Base-by-base conservation (phyloP, 2,329 filamentous ascomycete species). In the Aureobasidium sp. region DNA sequence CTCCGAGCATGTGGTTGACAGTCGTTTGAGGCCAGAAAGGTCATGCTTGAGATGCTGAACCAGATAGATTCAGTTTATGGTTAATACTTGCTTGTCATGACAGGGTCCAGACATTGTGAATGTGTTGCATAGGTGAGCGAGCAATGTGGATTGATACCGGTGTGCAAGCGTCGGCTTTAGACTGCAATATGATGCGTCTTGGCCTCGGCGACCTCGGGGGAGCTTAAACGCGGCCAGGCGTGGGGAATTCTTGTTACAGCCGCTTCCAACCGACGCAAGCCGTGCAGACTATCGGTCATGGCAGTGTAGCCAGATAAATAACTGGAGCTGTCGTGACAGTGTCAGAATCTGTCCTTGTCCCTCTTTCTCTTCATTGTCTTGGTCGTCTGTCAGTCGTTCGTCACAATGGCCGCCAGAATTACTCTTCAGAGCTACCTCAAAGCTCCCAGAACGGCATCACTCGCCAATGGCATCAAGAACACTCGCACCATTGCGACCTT, bases 401-500 rank as follows among this genome's bases (percentile, higher is more conserved):
- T 51, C 36, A 51, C 17, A 24, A 60, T 60, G 57, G 57, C 57
- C 57, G 57, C 57, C 57, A 60, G 57, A 51, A 41, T 60, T 36
- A 60, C 57, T 24, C 46, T 60, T 17, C 57, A 60, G 46, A 60
- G 57, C 57, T 60, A 50, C 56, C 44, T 60, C 44, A 60, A 60
- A 47, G 57, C 57, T 41, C 57, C 57, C 44, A 60, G 51, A 27
- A 43, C 57, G 10, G 17, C 57, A 24, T 51, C 57, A 17, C 34
- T 60, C 34, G 41, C 51, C 43, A 63, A 59, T 37, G 43, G 61
- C 61, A 51, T 57, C 61, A 62, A 56, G 43, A 62, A 56, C 60
- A 55, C 41, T 26, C 50, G 60, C 63, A 88, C 86, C 8, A 81
- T 96, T 66, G 92, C 92, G 55, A 82, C 85, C 65, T 97, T 97